Evolutionary conservation across 2,329 filamentous ascomycete species (phyloP), one percentile per base, ranked within the genome.

Genomic region (Diaporthe destruens): DNA sequence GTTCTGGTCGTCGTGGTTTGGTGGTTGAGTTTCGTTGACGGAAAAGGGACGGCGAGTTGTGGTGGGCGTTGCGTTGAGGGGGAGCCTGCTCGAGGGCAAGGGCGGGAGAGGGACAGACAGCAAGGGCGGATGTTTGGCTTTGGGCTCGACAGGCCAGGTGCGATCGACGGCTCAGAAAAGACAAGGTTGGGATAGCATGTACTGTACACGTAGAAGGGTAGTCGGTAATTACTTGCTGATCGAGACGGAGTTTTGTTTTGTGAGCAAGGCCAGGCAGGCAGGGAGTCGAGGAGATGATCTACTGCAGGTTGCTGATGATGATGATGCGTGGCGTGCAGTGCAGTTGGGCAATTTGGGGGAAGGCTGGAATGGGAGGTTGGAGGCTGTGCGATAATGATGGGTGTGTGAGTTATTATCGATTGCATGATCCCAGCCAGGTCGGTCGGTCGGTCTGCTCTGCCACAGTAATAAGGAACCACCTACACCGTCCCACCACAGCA

Each of bases 41-140:
- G 29, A 51, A n/a, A 20, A 20, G 47, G 11, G 29, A 61, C 39
- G 57, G 56, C 56, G 56, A 25, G 61, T 25, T 25, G 47, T 12
- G 42, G 61, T 53, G 61, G 61, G 23, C 32, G 47, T 53, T 66
- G 23, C 32, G 47, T 53, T 66, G n/a, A 20, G 32, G 36, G 32
- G 29, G 32, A 47, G 14, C 4, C 4, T 2, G 14, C 6, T 66
- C 61, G 61, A 66, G 61, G 32, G 47, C 61, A 66, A 66, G 61
- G 61, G 61, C 61, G n/a, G 61, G 47, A 66, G 47, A 66, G 44
- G 61, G 61, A 53, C 47, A 66, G 61, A 53, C 47, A 66, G 61
- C 61, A 66, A 66, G 61, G 61, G 61, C 61, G 61, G 34, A 53
- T 18, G 44, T 5, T 65, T 51, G 6, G 57, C 39, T 47, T 7